These are phyloP conservation scores for Collybiopsis luxurians DNA, from an alignment of 768 basidiomycete genomes.

Conservation along the genomic window DNA sequence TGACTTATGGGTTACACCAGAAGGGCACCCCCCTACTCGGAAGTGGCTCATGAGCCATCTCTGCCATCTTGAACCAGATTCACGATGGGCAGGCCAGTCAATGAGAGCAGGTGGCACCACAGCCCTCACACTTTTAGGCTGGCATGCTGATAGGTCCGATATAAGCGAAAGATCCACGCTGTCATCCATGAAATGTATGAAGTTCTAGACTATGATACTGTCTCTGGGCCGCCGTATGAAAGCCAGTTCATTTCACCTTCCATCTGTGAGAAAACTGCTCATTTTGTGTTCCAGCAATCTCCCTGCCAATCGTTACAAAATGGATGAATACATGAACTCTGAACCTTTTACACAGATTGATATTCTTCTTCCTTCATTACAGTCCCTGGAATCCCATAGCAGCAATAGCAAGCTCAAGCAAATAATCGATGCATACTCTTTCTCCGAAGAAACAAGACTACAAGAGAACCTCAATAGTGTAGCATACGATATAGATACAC, in stretches of 20 bases:
- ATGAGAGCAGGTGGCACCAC: conserved; percentile 31
- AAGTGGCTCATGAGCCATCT: conserved; percentile 25
- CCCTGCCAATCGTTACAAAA: conserved; percentile 8
- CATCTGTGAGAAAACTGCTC: no score
- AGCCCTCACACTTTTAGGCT: conserved; percentile 19
- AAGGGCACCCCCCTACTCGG: conserved; percentile 22
- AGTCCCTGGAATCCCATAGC: neutral
- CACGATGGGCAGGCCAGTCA: conserved; percentile 22
- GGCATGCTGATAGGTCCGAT: conserved; percentile 15
- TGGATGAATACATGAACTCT: conserved; percentile 11
- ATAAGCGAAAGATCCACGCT: conserved; percentile 18
- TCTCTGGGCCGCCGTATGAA: conserved; percentile 5
- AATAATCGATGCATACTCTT: conserved; percentile 20
- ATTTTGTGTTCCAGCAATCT: neutral
- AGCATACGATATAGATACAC: conserved; percentile 28
- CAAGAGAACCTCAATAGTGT: conserved; percentile 23
- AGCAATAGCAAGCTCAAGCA: conserved; percentile 13
- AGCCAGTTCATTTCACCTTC: neutral
- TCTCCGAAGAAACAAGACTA: conserved; percentile 22
- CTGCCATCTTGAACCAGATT: conserved; percentile 10
- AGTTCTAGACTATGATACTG: neutral
- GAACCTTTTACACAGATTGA: conserved; percentile 10
- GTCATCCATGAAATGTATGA: conserved; percentile 4
- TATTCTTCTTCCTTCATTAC: conserved; percentile 12
- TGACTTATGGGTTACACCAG: conserved; percentile 19